Evolutionary conservation across 345 rosid species (phyloP), one percentile per base, ranked within the genome.

Genomic region (Camelina laxa): DNA sequence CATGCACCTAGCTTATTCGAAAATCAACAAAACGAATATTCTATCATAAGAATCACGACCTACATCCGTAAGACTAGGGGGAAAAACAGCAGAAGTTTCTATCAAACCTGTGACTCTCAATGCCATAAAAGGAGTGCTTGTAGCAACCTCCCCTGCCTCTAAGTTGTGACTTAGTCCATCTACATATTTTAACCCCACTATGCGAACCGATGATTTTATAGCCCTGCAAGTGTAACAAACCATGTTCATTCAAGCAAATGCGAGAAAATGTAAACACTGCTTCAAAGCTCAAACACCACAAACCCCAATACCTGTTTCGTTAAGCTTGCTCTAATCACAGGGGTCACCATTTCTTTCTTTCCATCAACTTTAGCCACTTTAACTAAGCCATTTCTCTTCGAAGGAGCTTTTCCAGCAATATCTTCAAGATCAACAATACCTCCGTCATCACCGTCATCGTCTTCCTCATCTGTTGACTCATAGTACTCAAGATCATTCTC

Each of bases 141-240:
- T 95, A 95, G 84, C 97, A 95, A 69, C 99, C 99, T 86, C 99
- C 99, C 65, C 99, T 86, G 44, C 99, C 99, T 84, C 98, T 88
- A 75, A 95, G 99, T 66, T 95, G 99, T 30, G 98, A 95, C 80
- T 95, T 95, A 65, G 99, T 95, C 99, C 99, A 92, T 85, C 98
- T 79, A 84, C 98, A 95, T 53, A 95, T 92, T 69, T 95, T 95
- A 69, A 95, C 99, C 16, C 99, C 97, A 53, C 99, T 88, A 82
- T 95, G 99, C 7, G 99, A 92, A 82, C 99, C 99, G 65, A 95
- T 89, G 47, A 95, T 88, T 77, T 92, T 92, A 82, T 95, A 95
- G 16, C 99, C 98, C 99, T 92, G 92, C 75, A 85, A 75, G 33
- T 41, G 48, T 10, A 62, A 6, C n/a, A 45, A 30, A 0, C 16